These are phyloP conservation scores for Curvularia verruculosa DNA, from an alignment of 2,329 filamentous ascomycete species.

Conservation along the genomic window DNA sequence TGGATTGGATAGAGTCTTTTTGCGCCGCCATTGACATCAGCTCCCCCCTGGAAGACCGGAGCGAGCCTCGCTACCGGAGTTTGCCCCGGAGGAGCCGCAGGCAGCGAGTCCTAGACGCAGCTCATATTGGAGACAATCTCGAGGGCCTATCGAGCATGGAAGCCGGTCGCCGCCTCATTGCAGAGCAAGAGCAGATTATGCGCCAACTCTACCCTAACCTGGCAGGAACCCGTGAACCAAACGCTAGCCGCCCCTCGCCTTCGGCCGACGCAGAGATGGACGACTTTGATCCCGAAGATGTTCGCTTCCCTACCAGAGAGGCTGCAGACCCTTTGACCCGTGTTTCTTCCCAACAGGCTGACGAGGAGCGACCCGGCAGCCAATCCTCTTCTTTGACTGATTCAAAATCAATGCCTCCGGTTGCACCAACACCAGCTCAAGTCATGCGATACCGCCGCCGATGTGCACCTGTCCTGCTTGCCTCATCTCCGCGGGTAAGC, in stretches of 20 bases:
- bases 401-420: conserved; percentile 41
- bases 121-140: conserved; percentile 40
- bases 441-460: conserved; percentile 54
- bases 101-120: conserved; percentile 45
- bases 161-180: conserved; percentile 50
- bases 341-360: conserved; percentile 20
- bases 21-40: conserved; percentile 77
- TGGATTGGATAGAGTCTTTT: conserved; percentile 69
- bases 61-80: conserved; percentile 54
- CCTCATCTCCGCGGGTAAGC: conserved; percentile 53
- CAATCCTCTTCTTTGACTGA: conserved; percentile 33
- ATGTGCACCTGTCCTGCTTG: conserved; percentile 54
- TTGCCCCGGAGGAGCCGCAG: conserved; percentile 53
- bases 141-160: conserved; percentile 38
- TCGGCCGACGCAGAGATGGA: conserved; percentile 42
- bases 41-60: conserved; percentile 71
- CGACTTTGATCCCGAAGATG: conserved; percentile 48
- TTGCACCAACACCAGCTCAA: conserved; percentile 44
- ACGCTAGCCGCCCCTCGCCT: conserved; percentile 16
- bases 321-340: conserved; percentile 20
- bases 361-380: conserved; percentile 28
- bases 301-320: conserved; percentile 40
- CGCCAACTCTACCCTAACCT: conserved; percentile 55
- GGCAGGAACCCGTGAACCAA: conserved; percentile 27
- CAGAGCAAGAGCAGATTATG: conserved; percentile 57